Conservation (phyloP, 129 eudicot genomes). For the Logfia minima region DNA sequence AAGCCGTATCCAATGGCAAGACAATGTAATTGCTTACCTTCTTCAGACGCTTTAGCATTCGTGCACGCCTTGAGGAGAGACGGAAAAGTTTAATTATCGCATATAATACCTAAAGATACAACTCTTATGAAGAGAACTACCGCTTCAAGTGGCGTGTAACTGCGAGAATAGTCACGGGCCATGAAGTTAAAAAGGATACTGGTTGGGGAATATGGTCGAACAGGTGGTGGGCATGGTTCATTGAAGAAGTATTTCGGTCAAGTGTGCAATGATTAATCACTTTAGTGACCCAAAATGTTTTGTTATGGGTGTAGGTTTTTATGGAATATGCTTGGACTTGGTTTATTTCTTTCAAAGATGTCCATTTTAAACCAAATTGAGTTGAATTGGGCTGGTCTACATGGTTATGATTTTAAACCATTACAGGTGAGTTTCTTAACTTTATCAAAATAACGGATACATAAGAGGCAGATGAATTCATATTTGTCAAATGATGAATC, state of each 20-base stretch:
- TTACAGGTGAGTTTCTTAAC: too few species aligned
- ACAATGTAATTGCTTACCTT: slow-evolving; percentile 55
- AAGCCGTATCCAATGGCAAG: slow-evolving; percentile 39
- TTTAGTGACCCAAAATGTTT: slow-evolving; percentile 26
- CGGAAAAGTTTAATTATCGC: slow-evolving; percentile 49
- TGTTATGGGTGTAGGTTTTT: slow-evolving; percentile 35
- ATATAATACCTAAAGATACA: slow-evolving; percentile 25
- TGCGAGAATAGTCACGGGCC: slow-evolving; percentile 56
- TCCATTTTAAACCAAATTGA: slow-evolving; percentile 13
- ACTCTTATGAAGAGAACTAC: slow-evolving; percentile 23
- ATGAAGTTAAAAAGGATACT: slow-evolving; percentile 42
- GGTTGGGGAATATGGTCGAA: slow-evolving; percentile 46
- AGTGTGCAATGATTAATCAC: slow-evolving; percentile 35
- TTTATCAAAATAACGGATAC: too few species aligned
- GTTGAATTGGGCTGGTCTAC: too few species aligned
- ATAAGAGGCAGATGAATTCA: too few species aligned
- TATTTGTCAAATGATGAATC: too few species aligned
- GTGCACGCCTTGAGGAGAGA: slow-evolving; percentile 50
- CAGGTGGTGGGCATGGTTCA: slow-evolving; percentile 41
- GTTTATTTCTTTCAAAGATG: slow-evolving; percentile 38
- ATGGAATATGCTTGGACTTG: slow-evolving; percentile 50
- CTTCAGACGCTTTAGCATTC: slow-evolving; percentile 33
- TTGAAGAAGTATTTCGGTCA: slow-evolving; percentile 28
- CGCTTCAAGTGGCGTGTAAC: slow-evolving; percentile 34
- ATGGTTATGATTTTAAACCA: too few species aligned